These are phyloP conservation scores for Rugiboletus extremiorientalis DNA, from an alignment of 1,284 basidiomycete species.

Conservation along the genomic window DNA sequence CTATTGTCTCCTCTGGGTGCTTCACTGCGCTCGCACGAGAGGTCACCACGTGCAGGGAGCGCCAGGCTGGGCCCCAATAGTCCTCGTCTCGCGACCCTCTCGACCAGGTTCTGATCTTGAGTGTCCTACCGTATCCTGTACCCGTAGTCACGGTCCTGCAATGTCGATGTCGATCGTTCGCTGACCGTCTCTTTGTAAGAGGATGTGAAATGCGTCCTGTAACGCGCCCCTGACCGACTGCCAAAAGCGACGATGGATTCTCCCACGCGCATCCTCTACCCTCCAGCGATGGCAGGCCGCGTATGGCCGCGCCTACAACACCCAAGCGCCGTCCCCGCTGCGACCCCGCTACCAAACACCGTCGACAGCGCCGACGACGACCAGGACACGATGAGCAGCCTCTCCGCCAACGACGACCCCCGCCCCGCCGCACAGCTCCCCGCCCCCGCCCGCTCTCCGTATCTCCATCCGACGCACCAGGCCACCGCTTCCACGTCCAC, in stretches of 20 bases:
- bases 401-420: conserved; percentile 16
- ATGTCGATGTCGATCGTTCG: too few relatives aligned
- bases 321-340: not conserved
- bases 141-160: too few relatives aligned
- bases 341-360: conserved; percentile 1
- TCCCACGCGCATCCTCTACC: conserved; percentile 23
- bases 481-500: conserved; percentile 34
- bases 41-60: conserved; percentile 16
- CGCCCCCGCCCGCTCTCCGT: conserved; percentile 25
- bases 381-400: conserved; percentile 21
- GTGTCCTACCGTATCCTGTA: too few relatives aligned
- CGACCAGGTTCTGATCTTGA: too few relatives aligned
- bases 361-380: conserved; percentile 27
- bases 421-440: not conserved
- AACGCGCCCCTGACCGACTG: not conserved
- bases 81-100: conserved; percentile 16
- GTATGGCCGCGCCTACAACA: conserved; percentile 21
- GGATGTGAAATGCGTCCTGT: too few relatives aligned
- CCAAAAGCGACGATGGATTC: not conserved
- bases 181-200: too few relatives aligned
- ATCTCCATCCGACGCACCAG: conserved; percentile 30
- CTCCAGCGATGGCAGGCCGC: conserved; percentile 23
- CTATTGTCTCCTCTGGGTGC: conserved; percentile 10
- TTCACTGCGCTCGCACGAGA: conserved; percentile 4
- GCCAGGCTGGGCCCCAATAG: conserved; percentile 13